Percentiles rank a stretch among this genome's conserved stretches.
Evolutionary conservation across 208 protist genomes (phyloP).

Genomic region (Leishmania martiniquensis): DNA sequence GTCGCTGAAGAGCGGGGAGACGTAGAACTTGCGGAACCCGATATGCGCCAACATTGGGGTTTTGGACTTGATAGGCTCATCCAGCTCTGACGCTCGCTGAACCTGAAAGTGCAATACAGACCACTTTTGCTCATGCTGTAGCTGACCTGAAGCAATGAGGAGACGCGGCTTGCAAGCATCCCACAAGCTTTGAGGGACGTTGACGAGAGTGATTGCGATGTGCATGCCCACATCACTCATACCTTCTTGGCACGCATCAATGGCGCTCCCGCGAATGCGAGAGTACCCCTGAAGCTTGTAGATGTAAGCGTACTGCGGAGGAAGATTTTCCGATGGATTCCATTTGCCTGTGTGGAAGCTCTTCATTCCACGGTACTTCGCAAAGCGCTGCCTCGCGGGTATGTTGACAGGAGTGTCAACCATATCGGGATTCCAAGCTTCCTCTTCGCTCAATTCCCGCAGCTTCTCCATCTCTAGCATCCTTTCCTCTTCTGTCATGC

Average conservation of each 20-base stretch:
- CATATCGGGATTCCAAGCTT: conserved; percentile 87
- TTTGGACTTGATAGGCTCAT: conserved; percentile 90
- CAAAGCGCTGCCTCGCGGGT: conserved; percentile 86
- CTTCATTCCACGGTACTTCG: conserved; percentile 88
- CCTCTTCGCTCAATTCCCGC: conserved; percentile 76
- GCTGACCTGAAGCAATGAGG: conserved; percentile 84
- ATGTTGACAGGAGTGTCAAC: conserved; percentile 87
- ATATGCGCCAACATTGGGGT: conserved; percentile 89
- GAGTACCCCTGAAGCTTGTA: conserved; percentile 87
- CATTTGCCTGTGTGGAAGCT: conserved; percentile 89
- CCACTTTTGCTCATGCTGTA: conserved; percentile 92
- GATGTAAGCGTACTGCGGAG: conserved; percentile 87
- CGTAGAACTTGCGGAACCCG: conserved; percentile 91
- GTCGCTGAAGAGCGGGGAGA: conserved; percentile 90
- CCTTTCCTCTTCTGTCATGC: conserved; percentile 87
- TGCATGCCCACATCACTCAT: conserved; percentile 51
- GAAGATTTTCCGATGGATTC: conserved; percentile 85
- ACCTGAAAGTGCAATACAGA: conserved; percentile 89
- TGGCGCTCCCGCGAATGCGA: conserved; percentile 71
- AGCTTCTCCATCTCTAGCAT: conserved; percentile 73
- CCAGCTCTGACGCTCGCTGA: conserved; percentile 66
- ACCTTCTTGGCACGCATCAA: conserved; percentile 63
- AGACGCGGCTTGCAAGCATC: conserved; percentile 41
- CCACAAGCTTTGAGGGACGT: conserved; percentile 57
- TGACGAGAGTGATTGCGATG: conserved; percentile 70